Conservation (phyloP, 768 basidiomycete species). For the Rhizopogon vesiculosus region DNA sequence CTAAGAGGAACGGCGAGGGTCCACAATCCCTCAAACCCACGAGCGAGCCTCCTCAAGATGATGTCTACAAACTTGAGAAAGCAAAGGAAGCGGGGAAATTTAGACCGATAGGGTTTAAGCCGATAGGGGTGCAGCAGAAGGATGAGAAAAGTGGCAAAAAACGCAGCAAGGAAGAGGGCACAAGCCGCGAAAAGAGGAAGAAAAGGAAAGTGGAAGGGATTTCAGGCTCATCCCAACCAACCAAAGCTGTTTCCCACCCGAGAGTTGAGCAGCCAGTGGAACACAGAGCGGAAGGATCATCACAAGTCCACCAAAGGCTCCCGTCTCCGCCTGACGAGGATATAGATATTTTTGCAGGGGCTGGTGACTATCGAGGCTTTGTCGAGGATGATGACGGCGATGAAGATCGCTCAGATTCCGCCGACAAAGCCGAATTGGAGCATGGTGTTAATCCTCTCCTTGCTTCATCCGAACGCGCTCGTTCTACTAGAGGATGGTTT, state of each 20-base stretch:
- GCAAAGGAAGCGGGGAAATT: conserved; percentile 41
- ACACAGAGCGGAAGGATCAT: conserved; percentile 1
- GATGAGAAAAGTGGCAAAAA: conserved; percentile 42
- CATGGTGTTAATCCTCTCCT: background rate
- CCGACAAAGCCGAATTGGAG: conserved; percentile 3
- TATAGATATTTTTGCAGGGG: conserved; percentile 84
- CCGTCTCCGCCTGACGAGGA: conserved; percentile 42
- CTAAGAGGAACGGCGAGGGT: conserved; percentile 38
- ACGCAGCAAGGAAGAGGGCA: conserved; percentile 38
- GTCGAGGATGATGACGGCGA: conserved; percentile 40
- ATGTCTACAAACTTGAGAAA: conserved; percentile 25
- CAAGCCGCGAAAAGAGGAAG: conserved; percentile 46
- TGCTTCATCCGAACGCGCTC: conserved; percentile 1
- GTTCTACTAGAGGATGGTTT: conserved; percentile 39
- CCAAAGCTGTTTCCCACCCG: conserved; percentile 20
- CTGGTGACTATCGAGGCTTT: conserved; percentile 77
- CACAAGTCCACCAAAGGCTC: conserved; percentile 4
- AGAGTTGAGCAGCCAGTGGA: conserved; percentile 10
- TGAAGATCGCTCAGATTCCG: conserved; percentile 8
- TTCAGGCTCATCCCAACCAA: conserved; percentile 14
- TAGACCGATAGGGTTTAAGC: conserved; percentile 60
- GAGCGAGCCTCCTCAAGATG: conserved; percentile 13
- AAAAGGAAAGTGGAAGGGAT: conserved; percentile 45
- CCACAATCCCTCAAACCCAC: conserved; percentile 8
- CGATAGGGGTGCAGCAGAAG: conserved; percentile 38